Base-by-base conservation (phyloP, 73 alveolate genomes). In the Symbiodinium pilosum region DNA sequence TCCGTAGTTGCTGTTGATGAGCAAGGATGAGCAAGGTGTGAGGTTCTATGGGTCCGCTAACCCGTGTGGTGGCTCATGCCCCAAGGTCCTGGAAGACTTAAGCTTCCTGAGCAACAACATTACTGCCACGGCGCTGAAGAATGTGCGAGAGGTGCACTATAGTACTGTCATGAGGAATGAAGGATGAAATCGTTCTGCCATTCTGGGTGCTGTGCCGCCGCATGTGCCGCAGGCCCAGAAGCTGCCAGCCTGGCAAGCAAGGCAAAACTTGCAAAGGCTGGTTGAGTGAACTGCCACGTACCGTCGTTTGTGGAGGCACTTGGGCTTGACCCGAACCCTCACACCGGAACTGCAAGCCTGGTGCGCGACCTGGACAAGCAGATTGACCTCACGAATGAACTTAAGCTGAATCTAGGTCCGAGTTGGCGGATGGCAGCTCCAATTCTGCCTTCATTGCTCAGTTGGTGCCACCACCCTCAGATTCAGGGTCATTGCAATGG, bases 201-300 rank as follows among this genome's bases (percentile, higher is more conserved):
- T 6, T 47, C 14, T 47, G 59, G 59, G 6, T 47, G 6, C 21
- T 47, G 59, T 9, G 59, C 14, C 59, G n/a, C n/a, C n/a, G n/a
- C 59, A 21, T 16, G 32, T 64, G 30, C 81, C 30, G 6, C 73
- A 91, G 97, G 97, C 97, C 0, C 97, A 91, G 81, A 91, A 91
- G 54, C 88, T 91, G 89, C 97, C 97, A 3, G 34, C 41, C 43
- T 91, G 97, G 97, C 97, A 91, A 91, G 97, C 97, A 26, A 91
- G 97, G 97, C 77, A 38, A 39, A 2, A 6, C 36, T n/a, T n/a
- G n/a, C n/a, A n/a, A n/a, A n/a, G n/a, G n/a, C n/a, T n/a, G n/a
- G n/a, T n/a, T n/a, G n/a, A n/a, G n/a, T n/a, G n/a, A n/a, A n/a
- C n/a, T n/a, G n/a, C n/a, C n/a, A n/a, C n/a, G n/a, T n/a, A n/a